Conservation (phyloP, 2,329 filamentous ascomycete species). For the Xylariaceae sp. region DNA sequence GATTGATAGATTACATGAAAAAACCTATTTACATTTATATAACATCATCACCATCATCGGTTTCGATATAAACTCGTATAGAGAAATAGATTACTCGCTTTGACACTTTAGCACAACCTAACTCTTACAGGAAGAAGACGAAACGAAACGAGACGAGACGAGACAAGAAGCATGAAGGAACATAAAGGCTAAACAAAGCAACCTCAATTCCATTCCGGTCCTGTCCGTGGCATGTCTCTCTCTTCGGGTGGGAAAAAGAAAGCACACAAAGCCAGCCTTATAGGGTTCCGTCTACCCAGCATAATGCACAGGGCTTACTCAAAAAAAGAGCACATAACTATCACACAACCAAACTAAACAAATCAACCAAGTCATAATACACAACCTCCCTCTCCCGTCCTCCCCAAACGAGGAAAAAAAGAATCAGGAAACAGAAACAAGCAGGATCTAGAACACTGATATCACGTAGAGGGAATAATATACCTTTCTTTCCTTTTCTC, state of each 20-base stretch:
- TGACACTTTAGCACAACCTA: too few relatives aligned
- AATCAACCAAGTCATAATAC: too few relatives aligned
- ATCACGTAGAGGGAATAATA: too few relatives aligned
- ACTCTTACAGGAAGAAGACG: too few relatives aligned
- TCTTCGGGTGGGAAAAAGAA: too few relatives aligned
- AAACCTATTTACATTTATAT: background rate
- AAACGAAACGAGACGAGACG: too few relatives aligned
- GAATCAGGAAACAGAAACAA: too few relatives aligned
- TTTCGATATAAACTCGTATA: background rate
- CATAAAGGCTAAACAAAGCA: background rate
- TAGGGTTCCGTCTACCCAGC: background rate
- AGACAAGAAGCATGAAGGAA: too few relatives aligned
- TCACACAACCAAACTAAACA: background rate
- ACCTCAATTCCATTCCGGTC: background rate
- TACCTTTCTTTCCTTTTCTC: too few relatives aligned
- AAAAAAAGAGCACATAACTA: background rate
- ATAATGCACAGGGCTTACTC: background rate
- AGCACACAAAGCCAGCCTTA: background rate
- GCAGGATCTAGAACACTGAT: too few relatives aligned
- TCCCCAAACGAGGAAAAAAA: too few relatives aligned
- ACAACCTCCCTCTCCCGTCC: too few relatives aligned
- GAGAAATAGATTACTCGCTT: background rate
- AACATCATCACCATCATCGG: background rate
- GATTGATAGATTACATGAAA: background rate
- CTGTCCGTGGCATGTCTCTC: background rate